Evolutionary conservation across 2,329 filamentous ascomycete genomes (phyloP).

Genomic region (Truncatella angustata): DNA sequence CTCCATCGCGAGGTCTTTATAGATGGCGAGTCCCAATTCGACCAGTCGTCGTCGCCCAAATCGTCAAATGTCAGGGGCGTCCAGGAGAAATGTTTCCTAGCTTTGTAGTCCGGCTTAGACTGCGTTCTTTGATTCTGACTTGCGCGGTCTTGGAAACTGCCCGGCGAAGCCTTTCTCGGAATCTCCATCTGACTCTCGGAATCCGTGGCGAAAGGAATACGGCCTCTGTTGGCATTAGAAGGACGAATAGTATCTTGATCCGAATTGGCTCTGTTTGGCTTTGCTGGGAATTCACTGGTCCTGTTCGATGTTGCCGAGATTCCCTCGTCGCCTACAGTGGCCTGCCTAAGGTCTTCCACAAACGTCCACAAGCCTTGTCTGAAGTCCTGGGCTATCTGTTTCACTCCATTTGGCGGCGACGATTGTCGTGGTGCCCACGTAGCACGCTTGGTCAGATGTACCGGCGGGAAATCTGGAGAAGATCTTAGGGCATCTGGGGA

Average conservation of each 20-base stretch:
- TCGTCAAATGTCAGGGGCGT: constrained; percentile 56
- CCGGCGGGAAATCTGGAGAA: constrained; percentile 33
- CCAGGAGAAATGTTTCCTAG: constrained; percentile 58
- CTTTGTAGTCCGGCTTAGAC: constrained; percentile 35
- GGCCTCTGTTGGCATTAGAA: constrained; percentile 37
- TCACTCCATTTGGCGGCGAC: constrained; percentile 47
- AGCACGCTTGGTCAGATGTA: constrained; percentile 50
- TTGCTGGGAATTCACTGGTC: constrained; percentile 30
- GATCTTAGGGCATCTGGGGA: constrained; percentile 29
- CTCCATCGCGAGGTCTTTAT: constrained; percentile 61
- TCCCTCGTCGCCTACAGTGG: constrained; percentile 91
- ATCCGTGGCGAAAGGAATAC: constrained; percentile 42
- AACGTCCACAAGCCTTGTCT: constrained; percentile 90
- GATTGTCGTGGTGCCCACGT: constrained; percentile 57
- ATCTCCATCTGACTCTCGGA: constrained; percentile 28
- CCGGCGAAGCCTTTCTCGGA: constrained; percentile 30
- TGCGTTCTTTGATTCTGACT: constrained; percentile 27
- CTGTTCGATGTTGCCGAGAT: constrained; percentile 54
- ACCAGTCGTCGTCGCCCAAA: constrained; percentile 62
- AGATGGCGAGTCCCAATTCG: constrained; percentile 60
- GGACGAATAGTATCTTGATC: constrained; percentile 50
- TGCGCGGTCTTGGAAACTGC: constrained; percentile 24
- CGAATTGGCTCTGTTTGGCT: constrained; percentile 22
- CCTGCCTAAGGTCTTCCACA: constrained; percentile 91
- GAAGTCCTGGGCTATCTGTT: constrained; percentile 86